These are phyloP conservation scores for Nannizziopsis barbatae DNA, from an alignment of 2,329 filamentous ascomycete genomes.

Conservation along the genomic window DNA sequence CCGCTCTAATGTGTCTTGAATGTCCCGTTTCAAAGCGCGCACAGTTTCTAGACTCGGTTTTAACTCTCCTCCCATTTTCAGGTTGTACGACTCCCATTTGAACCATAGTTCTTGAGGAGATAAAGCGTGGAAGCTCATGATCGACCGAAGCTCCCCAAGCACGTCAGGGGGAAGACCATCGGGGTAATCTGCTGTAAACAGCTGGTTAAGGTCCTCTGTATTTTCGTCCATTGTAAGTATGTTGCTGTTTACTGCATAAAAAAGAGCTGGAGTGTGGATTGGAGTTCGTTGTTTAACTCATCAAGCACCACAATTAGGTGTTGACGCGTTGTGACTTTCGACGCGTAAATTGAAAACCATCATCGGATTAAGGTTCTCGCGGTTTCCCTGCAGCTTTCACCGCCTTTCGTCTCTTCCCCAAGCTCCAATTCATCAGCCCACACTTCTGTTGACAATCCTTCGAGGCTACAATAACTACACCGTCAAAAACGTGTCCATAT, in stretches of 20 bases:
- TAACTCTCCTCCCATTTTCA: slow-evolving; percentile 80
- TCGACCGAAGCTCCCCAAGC: slow-evolving; percentile 68
- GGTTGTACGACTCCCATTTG: slow-evolving; percentile 98
- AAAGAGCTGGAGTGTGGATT: not conserved
- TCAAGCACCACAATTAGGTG: not conserved
- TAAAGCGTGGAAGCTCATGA: slow-evolving; percentile 72
- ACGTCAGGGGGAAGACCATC: slow-evolving; percentile 63
- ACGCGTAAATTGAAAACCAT: too few relatives aligned
- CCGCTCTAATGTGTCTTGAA: slow-evolving; percentile 74
- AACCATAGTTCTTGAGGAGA: slow-evolving; percentile 80
- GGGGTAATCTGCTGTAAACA: slow-evolving; percentile 46
- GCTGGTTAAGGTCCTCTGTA: slow-evolving; percentile 42
- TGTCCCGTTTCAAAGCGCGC: slow-evolving; percentile 69
- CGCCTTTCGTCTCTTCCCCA: too few relatives aligned
- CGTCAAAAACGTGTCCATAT: too few relatives aligned
- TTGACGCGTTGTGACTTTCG: not conserved
- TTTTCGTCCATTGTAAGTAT: slow-evolving; percentile 9
- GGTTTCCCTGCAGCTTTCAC: too few relatives aligned
- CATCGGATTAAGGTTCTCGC: too few relatives aligned
- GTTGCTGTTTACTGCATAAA: not conserved
- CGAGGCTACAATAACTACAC: not conserved
- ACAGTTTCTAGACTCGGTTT: slow-evolving; percentile 59
- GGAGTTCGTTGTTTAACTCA: not conserved
- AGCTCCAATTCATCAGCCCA: too few relatives aligned
- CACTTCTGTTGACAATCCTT: not conserved